These are phyloP conservation scores for Cercospora sp. DNA, from an alignment of 2,329 filamentous ascomycete genomes.

Conservation along the genomic window DNA sequence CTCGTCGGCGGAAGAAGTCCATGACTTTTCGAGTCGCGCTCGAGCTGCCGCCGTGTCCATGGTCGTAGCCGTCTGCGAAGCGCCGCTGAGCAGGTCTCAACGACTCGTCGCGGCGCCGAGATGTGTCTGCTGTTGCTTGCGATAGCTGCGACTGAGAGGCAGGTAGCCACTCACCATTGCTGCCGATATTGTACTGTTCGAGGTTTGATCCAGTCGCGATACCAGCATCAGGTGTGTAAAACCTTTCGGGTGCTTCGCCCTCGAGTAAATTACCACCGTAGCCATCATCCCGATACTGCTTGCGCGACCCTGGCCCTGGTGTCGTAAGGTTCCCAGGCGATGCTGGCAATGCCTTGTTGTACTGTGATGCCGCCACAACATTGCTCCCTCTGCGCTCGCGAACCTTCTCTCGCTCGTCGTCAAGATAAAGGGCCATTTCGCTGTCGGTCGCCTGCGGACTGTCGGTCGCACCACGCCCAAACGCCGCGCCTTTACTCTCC, in stretches of 20 bases:
- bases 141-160: conserved; percentile 42
- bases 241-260: conserved; percentile 35
- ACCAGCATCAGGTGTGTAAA: conserved; percentile 35
- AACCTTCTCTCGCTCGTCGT: conserved; percentile 38
- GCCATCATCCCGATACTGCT: conserved; percentile 38
- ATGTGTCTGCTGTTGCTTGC: conserved; percentile 24
- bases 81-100: conserved; percentile 76
- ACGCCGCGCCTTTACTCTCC: conserved; percentile 44
- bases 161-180: conserved; percentile 25
- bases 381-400: conserved; percentile 26
- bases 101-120: conserved; percentile 46
- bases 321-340: conserved; percentile 22
- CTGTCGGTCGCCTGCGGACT: conserved; percentile 49
- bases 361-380: conserved; percentile 23
- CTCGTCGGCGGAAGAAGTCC: conserved; percentile 93
- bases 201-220: conserved; percentile 16
- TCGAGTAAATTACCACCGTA: conserved; percentile 32
- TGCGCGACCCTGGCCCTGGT: conserved; percentile 31
- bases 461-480: conserved; percentile 47
- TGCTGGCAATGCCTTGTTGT: conserved; percentile 36
- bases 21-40: conserved; percentile 90
- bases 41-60: conserved; percentile 74
- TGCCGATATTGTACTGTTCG: conserved; percentile 40
- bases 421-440: conserved; percentile 47
- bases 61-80: conserved; percentile 87